Evolutionary conservation across 441 rosid genomes (phyloP), one percentile per base, ranked within the genome.

Genomic region (Rhodomyrtus psidioides): DNA sequence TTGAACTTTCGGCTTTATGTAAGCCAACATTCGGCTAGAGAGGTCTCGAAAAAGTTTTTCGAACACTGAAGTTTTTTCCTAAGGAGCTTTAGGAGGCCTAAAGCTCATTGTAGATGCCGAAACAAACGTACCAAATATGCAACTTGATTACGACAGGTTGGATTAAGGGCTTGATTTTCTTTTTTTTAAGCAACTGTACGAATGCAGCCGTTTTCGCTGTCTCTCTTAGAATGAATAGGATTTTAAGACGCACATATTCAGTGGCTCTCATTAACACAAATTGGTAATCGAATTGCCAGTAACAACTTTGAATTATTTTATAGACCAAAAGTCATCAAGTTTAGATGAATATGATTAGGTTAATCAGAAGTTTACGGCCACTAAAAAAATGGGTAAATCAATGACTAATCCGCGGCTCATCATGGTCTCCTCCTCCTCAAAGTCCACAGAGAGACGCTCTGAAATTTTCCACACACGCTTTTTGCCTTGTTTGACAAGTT

Each of bases 161-260:
- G 24, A 19, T 19, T 19, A n/a, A n/a, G n/a, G n/a, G n/a, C n/a
- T n/a, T n/a, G n/a, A n/a, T n/a, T n/a, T n/a, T n/a, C n/a, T n/a
- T n/a, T n/a, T n/a, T n/a, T n/a, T n/a, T n/a, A n/a, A n/a, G 26
- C 26, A 7, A 55, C 26, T 7, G 1, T 55, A 1, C 0, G 26
- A 55, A 21, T 1, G 4, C 10, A 16, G 23, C 19, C 1, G 2
- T n/a, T n/a, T 17, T 6, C 21, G 23, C 23, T 2, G 3, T 54
- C 9, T 54, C 9, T 17, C 8, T 17, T 54, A 54, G 4, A 54
- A 0, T 16, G 1, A 3, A 19, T 2, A 54, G 5, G 55, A 6
- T 2, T 2, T 17, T 7, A 4, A 54, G 9, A 54, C 1, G 1
- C 3, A 9, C 23, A 7, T 6, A 17, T 54, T 54, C 9, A 54